Base-by-base conservation (phyloP, 2,329 filamentous ascomycete species). In the Purpureocillium takamizusanense region DNA sequence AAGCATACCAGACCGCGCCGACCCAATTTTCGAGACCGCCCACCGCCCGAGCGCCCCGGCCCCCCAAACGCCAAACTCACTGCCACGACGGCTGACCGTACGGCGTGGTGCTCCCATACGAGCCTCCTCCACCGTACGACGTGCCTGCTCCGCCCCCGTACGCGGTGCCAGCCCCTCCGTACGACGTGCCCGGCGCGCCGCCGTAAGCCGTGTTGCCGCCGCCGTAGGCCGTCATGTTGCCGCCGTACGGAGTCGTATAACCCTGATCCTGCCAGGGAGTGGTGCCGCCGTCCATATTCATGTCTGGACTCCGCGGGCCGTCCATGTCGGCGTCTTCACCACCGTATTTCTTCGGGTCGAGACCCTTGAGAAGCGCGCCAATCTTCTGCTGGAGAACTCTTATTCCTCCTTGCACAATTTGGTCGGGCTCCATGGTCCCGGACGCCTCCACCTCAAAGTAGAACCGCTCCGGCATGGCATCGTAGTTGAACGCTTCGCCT, bases 401-500 rank as follows among this genome's bases (percentile, higher is more conserved):
- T 59, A 98, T 94, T 27, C 88, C 89, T 52, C 87, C 80, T 51
- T 89, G 81, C 37, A 98, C 79, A 50, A 97, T 92, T 45, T 79
- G 75, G 54, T 98, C 90, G 0, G 92, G 90, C 23, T 92, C 86
- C 43, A 97, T 77, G 51, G 81, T 86, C 28, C 92, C 92, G 29
- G 85, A 81, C 34, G 84, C 83, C 62, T 98, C 92, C 34, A 98
- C 83, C 55, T 95, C 88, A 54, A 90, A 84, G 69, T 95, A 98
- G 70, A 95, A 98, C 48, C 77, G 78, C 44, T 71, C 73, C 5
- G 92, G 90, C 16, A 83, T 76, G 9, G 88, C 90, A 51, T 95
- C 83, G 62, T 86, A 97, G 65, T 97, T 81, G 61, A 97, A 97
- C 1, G 81, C 75, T 51, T 94, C 86, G 49, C 87, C 87, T 47